These are phyloP conservation scores for Phyllosticta ampelicida DNA, from an alignment of 2,329 filamentous ascomycete species.

Conservation along the genomic window DNA sequence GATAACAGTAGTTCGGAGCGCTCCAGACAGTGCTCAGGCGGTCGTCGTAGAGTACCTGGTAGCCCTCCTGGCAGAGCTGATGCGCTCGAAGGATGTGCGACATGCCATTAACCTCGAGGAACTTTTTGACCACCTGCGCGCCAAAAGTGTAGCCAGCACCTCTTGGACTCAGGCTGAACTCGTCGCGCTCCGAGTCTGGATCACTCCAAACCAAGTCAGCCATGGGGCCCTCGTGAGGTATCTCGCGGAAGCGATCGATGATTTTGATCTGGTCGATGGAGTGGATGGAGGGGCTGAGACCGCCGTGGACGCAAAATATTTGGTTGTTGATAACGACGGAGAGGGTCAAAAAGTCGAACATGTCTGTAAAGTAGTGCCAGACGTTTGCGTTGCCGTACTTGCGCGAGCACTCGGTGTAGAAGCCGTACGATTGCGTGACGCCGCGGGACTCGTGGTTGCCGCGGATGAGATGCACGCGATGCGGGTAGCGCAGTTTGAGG, in stretches of 20 bases:
- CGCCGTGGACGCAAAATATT: conserved; percentile 97
- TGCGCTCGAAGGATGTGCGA: conserved; percentile 96
- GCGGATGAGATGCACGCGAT: conserved; percentile 89
- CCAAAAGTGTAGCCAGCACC: conserved; percentile 97
- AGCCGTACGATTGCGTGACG: conserved; percentile 97
- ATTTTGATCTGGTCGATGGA: conserved; percentile 99
- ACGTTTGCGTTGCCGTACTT: conserved; percentile 99
- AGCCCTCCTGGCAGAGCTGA: conserved; percentile 95
- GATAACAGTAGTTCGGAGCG: conserved; percentile 63
- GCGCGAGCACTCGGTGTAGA: conserved; percentile 94
- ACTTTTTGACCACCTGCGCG: conserved; percentile 96
- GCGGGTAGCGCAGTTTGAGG: conserved; percentile 90
- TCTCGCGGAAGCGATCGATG: conserved; percentile 96
- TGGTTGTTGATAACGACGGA: conserved; percentile 98
- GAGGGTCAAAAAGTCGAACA: conserved; percentile 97
- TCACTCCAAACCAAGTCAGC: conserved; percentile 99
- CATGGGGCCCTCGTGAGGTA: conserved; percentile 98
- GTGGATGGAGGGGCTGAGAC: conserved; percentile 63
- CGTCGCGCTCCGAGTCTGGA: conserved; percentile 91
- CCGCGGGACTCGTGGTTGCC: conserved; percentile 97
- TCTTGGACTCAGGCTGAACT: conserved; percentile 87
- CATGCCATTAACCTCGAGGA: conserved; percentile 94
- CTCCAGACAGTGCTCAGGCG: conserved; percentile 93
- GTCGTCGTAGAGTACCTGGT: conserved; percentile 88
- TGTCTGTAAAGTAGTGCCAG: conserved; percentile 99